phyloP scores from a whole-genome alignment of 73 alveolate species.

The Uronychia setigera region DNA sequence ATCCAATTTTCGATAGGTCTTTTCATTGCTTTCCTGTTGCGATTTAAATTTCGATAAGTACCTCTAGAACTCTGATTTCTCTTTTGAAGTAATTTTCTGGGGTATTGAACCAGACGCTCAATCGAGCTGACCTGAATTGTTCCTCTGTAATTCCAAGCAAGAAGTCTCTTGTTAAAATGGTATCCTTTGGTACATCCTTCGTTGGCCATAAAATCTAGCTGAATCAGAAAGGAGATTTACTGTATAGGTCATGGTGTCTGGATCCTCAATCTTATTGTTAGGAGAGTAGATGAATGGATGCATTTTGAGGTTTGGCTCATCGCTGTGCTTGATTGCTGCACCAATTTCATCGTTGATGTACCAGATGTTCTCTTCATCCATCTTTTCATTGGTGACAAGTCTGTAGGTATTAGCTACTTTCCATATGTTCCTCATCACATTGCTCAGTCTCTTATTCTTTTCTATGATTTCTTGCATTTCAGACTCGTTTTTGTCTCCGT shows the following conservation, averaged over 20 bases:
- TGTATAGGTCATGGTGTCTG: conserved; percentile 78
- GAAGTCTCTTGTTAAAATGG: conserved; percentile 84
- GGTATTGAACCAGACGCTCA: conserved; percentile 90
- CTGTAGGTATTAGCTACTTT: conserved; percentile 83
- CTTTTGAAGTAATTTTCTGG: conserved; percentile 81
- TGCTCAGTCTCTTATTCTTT: conserved; percentile 63
- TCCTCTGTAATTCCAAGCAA: conserved; percentile 84
- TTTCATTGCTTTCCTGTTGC: conserved; percentile 30
- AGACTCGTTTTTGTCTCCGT: conserved; percentile 9
- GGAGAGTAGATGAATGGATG: conserved; percentile 92
- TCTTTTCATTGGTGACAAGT: conserved; percentile 70
- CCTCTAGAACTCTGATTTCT: conserved; percentile 25
- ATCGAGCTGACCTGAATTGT: conserved; percentile 89
- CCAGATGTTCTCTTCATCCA: conserved; percentile 93
- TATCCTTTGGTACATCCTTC: conserved; percentile 70
- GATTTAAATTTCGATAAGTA: conserved; percentile 29
- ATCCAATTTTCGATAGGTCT: conserved; percentile 37
- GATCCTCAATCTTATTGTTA: conserved; percentile 74
- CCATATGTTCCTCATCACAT: conserved; percentile 80
- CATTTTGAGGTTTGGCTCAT: conserved; percentile 84
- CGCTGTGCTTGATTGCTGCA: conserved; percentile 88
- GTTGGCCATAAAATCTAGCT: conserved; percentile 77
- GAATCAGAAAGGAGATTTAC: conserved; percentile 6
- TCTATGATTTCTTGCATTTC: conserved; percentile 20
- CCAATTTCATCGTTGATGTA: conserved; percentile 95